A percentile compares a stretch with the other conserved stretches of the same genome.
These are phyloP conservation scores for Cyclocybe aegerita DNA, from an alignment of 768 basidiomycete genomes.

Conservation along the genomic window DNA sequence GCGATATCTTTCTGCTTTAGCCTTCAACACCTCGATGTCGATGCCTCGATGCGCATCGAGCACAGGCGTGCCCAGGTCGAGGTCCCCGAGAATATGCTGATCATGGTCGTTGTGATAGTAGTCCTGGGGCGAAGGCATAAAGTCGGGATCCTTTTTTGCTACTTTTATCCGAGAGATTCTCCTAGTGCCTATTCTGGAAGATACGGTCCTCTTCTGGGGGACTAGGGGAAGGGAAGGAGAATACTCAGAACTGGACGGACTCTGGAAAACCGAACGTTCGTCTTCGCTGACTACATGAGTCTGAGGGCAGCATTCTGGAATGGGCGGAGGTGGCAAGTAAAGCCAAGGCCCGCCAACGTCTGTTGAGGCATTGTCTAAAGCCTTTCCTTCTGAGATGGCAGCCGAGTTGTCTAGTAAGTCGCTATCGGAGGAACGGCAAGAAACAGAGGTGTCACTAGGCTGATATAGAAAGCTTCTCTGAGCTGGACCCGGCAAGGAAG, in stretches of 20 bases:
- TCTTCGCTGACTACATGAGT: conserved; percentile 22
- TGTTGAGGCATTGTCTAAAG: too few species aligned
- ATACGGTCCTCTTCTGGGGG: conserved; percentile 13
- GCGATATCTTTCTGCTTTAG: conserved; percentile 54
- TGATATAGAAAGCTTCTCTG: too few species aligned
- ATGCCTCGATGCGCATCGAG: conserved; percentile 67
- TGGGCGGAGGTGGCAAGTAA: neutral
- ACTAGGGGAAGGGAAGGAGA: conserved; percentile 19
- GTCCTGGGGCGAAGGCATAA: neutral
- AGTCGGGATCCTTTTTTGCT: conserved; percentile 8
- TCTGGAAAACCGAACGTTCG: conserved; percentile 24
- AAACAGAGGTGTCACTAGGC: too few species aligned
- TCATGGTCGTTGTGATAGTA: conserved; percentile 14
- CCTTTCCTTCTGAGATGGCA: too few species aligned
- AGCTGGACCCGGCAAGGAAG: too few species aligned
- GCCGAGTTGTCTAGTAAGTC: too few species aligned
- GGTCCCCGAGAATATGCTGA: conserved; percentile 10
- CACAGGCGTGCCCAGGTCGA: conserved; percentile 50
- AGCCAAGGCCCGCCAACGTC: too few species aligned
- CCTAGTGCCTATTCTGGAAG: conserved; percentile 20
- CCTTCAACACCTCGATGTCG: conserved; percentile 49
- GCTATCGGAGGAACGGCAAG: too few species aligned
- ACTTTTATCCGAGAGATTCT: conserved; percentile 12
- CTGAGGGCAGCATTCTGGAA: neutral
- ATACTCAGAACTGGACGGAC: conserved; percentile 29